These are phyloP conservation scores for Macrophomina tecta DNA, from an alignment of 2,329 filamentous ascomycete genomes.

Conservation along the genomic window DNA sequence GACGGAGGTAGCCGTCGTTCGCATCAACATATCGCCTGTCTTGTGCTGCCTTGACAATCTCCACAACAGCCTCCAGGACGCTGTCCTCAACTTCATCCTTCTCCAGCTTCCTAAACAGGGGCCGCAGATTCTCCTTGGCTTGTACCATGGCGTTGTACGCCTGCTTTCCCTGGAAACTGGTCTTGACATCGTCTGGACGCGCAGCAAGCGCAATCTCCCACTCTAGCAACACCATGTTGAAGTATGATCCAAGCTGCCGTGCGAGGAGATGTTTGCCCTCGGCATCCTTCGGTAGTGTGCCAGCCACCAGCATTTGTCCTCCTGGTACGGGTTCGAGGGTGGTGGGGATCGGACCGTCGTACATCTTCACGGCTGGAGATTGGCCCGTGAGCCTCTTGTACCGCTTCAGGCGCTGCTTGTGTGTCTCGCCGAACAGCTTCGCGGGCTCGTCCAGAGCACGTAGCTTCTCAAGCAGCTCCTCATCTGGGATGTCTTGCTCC, in stretches of 20 bases:
- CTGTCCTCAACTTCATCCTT: slow-evolving; percentile 78
- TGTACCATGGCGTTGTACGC: slow-evolving; percentile 86
- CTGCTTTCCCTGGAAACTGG: slow-evolving; percentile 78
- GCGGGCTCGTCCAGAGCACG: slow-evolving; percentile 75
- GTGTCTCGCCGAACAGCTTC: slow-evolving; percentile 80
- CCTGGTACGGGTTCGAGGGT: slow-evolving; percentile 80
- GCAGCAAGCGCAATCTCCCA: slow-evolving; percentile 79
- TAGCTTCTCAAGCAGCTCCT: slow-evolving; percentile 71
- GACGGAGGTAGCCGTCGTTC: slow-evolving; percentile 89
- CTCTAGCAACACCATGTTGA: slow-evolving; percentile 91
- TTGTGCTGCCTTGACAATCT: slow-evolving; percentile 91
- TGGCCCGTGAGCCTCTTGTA: slow-evolving; percentile 67
- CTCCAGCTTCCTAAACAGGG: slow-evolving; percentile 89
- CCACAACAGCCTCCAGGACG: slow-evolving; percentile 80
- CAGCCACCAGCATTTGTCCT: slow-evolving; percentile 83
- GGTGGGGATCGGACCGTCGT: slow-evolving; percentile 84
- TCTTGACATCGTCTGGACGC: slow-evolving; percentile 63
- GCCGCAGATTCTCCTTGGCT: slow-evolving; percentile 84
- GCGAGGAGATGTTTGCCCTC: slow-evolving; percentile 75
- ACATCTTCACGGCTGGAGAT: slow-evolving; percentile 56
- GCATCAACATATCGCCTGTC: slow-evolving; percentile 92
- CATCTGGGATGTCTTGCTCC: slow-evolving; percentile 71
- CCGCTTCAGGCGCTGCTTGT: slow-evolving; percentile 70
- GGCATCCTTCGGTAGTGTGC: slow-evolving; percentile 65
- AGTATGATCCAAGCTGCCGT: slow-evolving; percentile 90